These are phyloP conservation scores for Suillus brevipes DNA, from an alignment of 768 basidiomycete genomes.

Conservation along the genomic window DNA sequence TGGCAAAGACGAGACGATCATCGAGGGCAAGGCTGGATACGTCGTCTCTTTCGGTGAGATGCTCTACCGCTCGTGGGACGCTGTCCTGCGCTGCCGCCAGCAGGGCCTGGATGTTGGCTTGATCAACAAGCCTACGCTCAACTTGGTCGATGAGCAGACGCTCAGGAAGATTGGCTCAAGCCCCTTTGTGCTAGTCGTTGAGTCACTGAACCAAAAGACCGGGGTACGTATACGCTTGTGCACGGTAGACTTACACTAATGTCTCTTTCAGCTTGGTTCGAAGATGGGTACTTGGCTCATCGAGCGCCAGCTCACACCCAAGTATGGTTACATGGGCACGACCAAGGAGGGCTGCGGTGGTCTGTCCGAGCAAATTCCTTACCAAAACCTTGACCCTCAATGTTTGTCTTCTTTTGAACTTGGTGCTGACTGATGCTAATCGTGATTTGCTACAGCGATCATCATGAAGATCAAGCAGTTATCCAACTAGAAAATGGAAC, in stretches of 20 bases:
- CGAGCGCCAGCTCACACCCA: conserved; percentile 78
- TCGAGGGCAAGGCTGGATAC: conserved; percentile 77
- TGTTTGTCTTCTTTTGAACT: conserved; percentile 44
- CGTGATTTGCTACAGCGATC: conserved; percentile 36
- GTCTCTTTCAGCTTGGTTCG: conserved; percentile 57
- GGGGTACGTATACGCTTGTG: conserved; percentile 43
- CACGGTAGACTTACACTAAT: neutral
- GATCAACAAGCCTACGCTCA: conserved; percentile 84
- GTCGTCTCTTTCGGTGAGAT: conserved; percentile 87
- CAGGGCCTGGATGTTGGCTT: conserved; percentile 78
- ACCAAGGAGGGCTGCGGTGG: conserved; percentile 77
- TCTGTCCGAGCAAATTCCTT: conserved; percentile 80
- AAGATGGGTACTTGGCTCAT: conserved; percentile 86
- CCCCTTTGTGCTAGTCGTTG: conserved; percentile 81
- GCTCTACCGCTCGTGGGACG: conserved; percentile 82
- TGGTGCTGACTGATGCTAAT: neutral
- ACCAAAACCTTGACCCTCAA: conserved; percentile 78
- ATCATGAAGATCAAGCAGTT: conserved; percentile 46
- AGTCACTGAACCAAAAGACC: conserved; percentile 87
- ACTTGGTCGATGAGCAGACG: conserved; percentile 79
- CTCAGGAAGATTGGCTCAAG: conserved; percentile 71
- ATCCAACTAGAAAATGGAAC: conserved; percentile 19
- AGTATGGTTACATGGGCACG: conserved; percentile 79
- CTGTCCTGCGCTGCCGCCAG: conserved; percentile 71
- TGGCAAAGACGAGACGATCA: conserved; percentile 81